Conservation (phyloP, 2,329 filamentous ascomycete species). For the Diaporthe longicolla region DNA sequence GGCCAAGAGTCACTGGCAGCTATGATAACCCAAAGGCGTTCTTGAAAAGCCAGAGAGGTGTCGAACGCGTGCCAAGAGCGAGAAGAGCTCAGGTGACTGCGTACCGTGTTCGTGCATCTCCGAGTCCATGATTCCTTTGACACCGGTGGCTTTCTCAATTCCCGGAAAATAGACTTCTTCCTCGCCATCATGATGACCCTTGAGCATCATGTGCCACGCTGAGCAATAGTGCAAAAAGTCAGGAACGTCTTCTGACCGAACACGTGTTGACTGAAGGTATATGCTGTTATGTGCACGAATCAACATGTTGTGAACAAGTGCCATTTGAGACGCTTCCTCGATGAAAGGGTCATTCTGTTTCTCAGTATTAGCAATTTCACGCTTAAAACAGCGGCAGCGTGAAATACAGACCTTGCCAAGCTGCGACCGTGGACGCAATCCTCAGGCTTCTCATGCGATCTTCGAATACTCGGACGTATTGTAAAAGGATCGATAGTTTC, state of each 20-base stretch:
- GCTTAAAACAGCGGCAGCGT: too few relatives aligned
- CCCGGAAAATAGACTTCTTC: constrained; percentile 69
- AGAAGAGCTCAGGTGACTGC: not conserved
- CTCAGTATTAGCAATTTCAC: not conserved
- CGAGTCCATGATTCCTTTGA: constrained; percentile 6
- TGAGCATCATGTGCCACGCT: constrained; percentile 71
- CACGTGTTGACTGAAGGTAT: constrained; percentile 69
- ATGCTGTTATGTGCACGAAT: constrained; percentile 76
- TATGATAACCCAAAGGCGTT: too few relatives aligned
- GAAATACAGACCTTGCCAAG: not conserved
- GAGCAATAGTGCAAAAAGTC: constrained; percentile 71
- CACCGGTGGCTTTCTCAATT: constrained; percentile 56
- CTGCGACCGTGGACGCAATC: not conserved
- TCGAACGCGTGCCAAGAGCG: too few relatives aligned
- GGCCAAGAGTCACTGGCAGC: not conserved
- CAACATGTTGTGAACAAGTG: constrained; percentile 72
- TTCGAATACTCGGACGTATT: constrained; percentile 2
- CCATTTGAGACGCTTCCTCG: constrained; percentile 62
- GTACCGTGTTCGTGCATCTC: constrained; percentile 8
- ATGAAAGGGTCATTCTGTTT: not conserved
- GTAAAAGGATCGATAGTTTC: not conserved
- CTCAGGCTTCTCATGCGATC: not conserved
- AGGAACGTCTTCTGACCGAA: constrained; percentile 64
- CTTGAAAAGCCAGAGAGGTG: too few relatives aligned
- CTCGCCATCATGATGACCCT: constrained; percentile 73